A percentile compares a stretch with the other conserved stretches of the same genome.
Conservation (phyloP, 1,284 basidiomycete species). For the Exsudoporus floridanus region DNA sequence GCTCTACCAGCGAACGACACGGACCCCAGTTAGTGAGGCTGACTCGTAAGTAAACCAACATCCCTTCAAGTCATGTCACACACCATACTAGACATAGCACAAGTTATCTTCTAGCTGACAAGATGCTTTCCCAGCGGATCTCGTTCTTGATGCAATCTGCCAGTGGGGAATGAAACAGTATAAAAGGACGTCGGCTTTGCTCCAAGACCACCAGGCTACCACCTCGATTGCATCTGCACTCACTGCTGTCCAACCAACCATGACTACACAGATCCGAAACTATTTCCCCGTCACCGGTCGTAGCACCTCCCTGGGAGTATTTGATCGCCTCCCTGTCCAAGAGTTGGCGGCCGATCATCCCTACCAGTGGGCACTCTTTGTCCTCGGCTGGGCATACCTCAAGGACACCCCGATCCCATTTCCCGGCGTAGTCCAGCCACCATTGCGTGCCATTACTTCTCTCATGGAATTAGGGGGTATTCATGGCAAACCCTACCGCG, state of each 20-base stretch:
- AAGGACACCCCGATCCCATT: slow-evolving; percentile 49
- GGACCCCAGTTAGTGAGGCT: background rate
- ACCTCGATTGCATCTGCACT: slow-evolving; percentile 4
- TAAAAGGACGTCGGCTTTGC: slow-evolving; percentile 4
- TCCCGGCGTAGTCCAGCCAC: slow-evolving; percentile 16
- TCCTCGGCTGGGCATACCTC: slow-evolving; percentile 79
- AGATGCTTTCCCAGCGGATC: background rate
- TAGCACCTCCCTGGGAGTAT: slow-evolving; percentile 7
- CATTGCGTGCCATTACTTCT: slow-evolving; percentile 3
- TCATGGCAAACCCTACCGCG: slow-evolving; percentile 26
- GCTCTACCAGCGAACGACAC: background rate
- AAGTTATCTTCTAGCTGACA: background rate
- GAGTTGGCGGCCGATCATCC: slow-evolving; percentile 20
- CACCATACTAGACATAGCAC: too few species aligned
- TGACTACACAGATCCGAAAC: slow-evolving; percentile 44
- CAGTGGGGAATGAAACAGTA: background rate
- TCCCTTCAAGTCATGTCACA: background rate
- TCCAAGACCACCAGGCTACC: background rate
- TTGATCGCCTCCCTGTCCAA: slow-evolving; percentile 23
- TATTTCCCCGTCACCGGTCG: slow-evolving; percentile 22
- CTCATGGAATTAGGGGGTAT: slow-evolving; percentile 25
- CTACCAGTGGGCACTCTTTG: slow-evolving; percentile 70
- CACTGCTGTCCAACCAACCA: background rate
- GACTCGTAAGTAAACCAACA: background rate
- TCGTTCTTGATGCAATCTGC: background rate